A percentile compares a stretch with the other conserved stretches of the same genome.
phyloP scores from a whole-genome alignment of 2,329 filamentous ascomycete species.

The Fusarium xyrophilum region DNA sequence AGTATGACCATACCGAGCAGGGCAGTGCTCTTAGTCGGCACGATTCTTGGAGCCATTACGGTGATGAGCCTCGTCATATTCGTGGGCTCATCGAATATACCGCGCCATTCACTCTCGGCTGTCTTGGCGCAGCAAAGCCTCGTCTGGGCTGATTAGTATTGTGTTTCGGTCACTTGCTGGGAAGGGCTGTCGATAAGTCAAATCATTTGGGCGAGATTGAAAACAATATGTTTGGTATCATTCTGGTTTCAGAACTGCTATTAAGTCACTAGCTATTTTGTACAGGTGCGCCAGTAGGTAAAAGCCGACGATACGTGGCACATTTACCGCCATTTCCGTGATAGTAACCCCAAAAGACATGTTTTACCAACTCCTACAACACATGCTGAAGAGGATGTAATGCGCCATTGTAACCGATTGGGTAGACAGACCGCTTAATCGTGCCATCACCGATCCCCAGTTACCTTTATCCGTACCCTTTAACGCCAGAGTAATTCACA shows the following conservation, averaged over 20 bases:
- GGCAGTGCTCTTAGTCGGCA: conserved; percentile 34
- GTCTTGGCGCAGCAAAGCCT: conserved; percentile 36
- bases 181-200: neutral
- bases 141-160: conserved; percentile 10
- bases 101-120: conserved; percentile 30
- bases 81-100: conserved; percentile 24
- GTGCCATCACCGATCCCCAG: conserved; percentile 1
- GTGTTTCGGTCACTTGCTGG: neutral
- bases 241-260: conserved; percentile 17
- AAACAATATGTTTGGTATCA: neutral
- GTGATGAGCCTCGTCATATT: conserved; percentile 26
- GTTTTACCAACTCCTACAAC: conserved; percentile 36
- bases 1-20: conserved; percentile 2
- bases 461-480: conserved; percentile 19
- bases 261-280: conserved; percentile 21
- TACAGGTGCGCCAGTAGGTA: conserved; percentile 15
- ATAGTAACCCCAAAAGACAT: conserved; percentile 11
- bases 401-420: conserved; percentile 25
- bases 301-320: conserved; percentile 8
- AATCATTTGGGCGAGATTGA: neutral
- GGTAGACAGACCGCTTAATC: conserved; percentile 16
- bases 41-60: conserved; percentile 20
- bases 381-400: conserved; percentile 26
- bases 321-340: conserved; percentile 9
- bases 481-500: conserved; percentile 33